Percentiles rank a stretch among this genome's conserved stretches.
Evolutionary conservation across 2,329 filamentous ascomycete species (phyloP).

Genomic region (Ophiostoma populinum): DNA sequence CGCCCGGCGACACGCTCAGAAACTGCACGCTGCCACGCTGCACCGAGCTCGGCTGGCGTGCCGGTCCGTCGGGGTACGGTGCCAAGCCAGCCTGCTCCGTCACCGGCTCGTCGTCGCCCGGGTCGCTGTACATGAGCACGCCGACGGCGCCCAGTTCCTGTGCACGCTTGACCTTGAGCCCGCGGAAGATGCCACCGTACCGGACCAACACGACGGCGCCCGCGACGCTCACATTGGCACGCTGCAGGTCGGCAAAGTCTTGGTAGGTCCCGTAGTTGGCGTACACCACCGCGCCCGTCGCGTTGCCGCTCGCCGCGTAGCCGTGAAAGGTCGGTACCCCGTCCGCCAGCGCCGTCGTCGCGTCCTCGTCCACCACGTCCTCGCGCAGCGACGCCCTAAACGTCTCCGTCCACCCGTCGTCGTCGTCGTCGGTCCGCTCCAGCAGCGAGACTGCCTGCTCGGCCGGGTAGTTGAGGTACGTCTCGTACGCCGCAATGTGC

Average conservation of each 20-base stretch:
- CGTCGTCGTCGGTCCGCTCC: slow-evolving; percentile 20
- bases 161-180: slow-evolving; percentile 81
- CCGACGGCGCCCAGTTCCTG: slow-evolving; percentile 82
- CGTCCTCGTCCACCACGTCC: slow-evolving; percentile 68
- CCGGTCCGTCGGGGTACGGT: slow-evolving; percentile 71
- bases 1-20: slow-evolving; percentile 48
- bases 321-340: slow-evolving; percentile 85
- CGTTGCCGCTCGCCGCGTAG: slow-evolving; percentile 83
- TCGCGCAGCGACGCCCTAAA: slow-evolving; percentile 72
- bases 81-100: slow-evolving; percentile 69
- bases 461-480: slow-evolving; percentile 62
- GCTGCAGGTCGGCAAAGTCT: slow-evolving; percentile 68
- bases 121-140: slow-evolving; percentile 71
- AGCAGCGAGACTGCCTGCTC: slow-evolving; percentile 53
- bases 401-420: slow-evolving; percentile 30
- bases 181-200: slow-evolving; percentile 76
- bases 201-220: slow-evolving; percentile 79
- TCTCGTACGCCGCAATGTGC: slow-evolving; percentile 52
- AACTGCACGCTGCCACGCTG: slow-evolving; percentile 80
- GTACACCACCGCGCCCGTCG: slow-evolving; percentile 72
- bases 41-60: slow-evolving; percentile 72
- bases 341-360: slow-evolving; percentile 53
- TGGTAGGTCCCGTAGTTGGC: slow-evolving; percentile 80
- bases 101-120: slow-evolving; percentile 68
- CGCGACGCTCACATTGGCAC: slow-evolving; percentile 55